Conservation (phyloP, 208 protist genomes). For the Trypanosomatidae sp. region DNA sequence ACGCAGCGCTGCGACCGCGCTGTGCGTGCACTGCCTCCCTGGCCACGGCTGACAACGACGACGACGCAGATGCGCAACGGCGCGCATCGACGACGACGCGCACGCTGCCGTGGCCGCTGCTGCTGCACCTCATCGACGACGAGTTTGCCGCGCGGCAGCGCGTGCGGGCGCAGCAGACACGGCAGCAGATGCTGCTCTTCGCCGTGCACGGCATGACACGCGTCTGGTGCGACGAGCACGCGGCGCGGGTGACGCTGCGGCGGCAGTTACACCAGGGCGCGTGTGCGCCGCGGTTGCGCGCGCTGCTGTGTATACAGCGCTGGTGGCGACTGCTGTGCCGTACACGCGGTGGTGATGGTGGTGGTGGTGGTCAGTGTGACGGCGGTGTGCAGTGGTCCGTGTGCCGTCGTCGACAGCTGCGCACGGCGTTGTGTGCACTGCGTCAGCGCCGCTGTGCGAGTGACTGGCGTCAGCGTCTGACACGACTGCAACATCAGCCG, state of each 20-base stretch:
- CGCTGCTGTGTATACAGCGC: conserved; percentile 34
- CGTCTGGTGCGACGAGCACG: conserved; percentile 8
- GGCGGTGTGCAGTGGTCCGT: neutral
- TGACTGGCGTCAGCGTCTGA: neutral
- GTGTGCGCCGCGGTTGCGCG: conserved; percentile 22
- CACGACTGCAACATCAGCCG: neutral
- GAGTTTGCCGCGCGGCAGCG: neutral
- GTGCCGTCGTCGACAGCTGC: conserved; percentile 3
- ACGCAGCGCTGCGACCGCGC: too few relatives aligned
- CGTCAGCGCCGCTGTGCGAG: neutral
- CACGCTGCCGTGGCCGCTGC: too few relatives aligned
- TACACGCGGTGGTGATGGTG: neutral
- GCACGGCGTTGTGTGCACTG: neutral
- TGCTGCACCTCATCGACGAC: neutral
- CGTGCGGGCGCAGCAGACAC: neutral
- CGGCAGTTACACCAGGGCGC: conserved; percentile 7
- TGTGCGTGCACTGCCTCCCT: too few relatives aligned
- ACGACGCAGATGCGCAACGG: too few relatives aligned
- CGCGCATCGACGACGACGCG: neutral
- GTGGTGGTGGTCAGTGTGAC: neutral
- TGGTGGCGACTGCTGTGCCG: conserved; percentile 53
- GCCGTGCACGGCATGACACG: neutral
- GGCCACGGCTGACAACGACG: too few relatives aligned
- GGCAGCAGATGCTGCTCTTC: neutral
- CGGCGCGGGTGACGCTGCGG: conserved; percentile 3